These are phyloP conservation scores for Penicillium sp. DNA, from an alignment of 2,329 filamentous ascomycete genomes.

Conservation along the genomic window DNA sequence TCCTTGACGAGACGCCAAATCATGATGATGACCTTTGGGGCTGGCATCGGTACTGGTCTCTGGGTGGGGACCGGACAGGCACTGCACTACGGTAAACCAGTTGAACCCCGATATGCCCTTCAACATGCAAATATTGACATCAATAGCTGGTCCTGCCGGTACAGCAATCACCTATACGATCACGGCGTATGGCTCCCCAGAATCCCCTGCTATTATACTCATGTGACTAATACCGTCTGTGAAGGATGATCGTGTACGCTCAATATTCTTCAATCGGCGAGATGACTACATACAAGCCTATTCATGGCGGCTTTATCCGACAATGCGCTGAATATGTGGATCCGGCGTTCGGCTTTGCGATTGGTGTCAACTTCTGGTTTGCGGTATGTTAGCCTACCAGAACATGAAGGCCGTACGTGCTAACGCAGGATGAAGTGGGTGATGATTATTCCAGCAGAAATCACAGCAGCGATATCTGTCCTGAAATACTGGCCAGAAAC, in stretches of 20 bases:
- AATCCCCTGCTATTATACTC: not conserved
- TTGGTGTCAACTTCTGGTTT: constrained; percentile 37
- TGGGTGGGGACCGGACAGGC: constrained; percentile 38
- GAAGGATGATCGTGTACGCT: constrained; percentile 30
- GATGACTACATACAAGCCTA: constrained; percentile 30
- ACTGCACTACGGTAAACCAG: constrained; percentile 26
- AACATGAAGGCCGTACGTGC: not conserved
- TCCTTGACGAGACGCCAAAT: constrained; percentile 31
- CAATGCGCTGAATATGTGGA: constrained; percentile 33
- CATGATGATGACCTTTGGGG: constrained; percentile 41
- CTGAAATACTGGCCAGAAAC: constrained; percentile 32
- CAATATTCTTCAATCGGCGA: constrained; percentile 35
- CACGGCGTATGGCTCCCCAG: constrained; percentile 17
- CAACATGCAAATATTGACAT: not conserved
- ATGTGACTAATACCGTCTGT: not conserved
- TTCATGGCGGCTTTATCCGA: constrained; percentile 34
- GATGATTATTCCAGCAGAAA: constrained; percentile 33
- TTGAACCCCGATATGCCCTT: not conserved
- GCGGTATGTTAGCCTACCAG: constrained; percentile 11
- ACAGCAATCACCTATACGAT: constrained; percentile 34
- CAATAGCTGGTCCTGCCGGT: constrained; percentile 30
- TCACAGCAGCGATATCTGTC: constrained; percentile 33
- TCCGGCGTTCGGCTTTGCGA: constrained; percentile 33
- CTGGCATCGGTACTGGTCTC: constrained; percentile 34
- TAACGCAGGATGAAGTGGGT: constrained; percentile 21